Conservation (phyloP, 1,139 yeast species). For the Hansenula sp. region DNA sequence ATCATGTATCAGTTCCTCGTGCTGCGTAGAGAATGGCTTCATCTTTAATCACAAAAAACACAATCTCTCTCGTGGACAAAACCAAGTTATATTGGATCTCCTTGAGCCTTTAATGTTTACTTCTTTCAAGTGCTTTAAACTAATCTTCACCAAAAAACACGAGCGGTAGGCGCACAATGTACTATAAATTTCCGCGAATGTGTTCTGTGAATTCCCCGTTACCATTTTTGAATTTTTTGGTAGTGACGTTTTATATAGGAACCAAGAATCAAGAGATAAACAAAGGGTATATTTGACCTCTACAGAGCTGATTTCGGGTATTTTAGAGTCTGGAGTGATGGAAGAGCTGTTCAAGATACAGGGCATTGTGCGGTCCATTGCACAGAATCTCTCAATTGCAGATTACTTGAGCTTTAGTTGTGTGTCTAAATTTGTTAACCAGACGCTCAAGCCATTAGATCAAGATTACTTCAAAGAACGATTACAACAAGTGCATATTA, state of each 20-base stretch:
- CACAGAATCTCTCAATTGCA: slow-evolving; percentile 8
- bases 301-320: background rate
- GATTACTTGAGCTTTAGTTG: slow-evolving; percentile 10
- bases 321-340: background rate
- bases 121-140: no score
- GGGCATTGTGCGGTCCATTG: slow-evolving; percentile 7
- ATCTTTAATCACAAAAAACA: slow-evolving; percentile 19
- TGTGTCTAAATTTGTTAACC: slow-evolving; percentile 4
- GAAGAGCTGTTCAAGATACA: background rate
- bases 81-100: no score
- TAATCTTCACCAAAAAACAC: no score
- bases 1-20: slow-evolving; percentile 87
- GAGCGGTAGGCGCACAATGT: no score
- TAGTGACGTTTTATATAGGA: no score
- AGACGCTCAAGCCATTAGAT: slow-evolving; percentile 5
- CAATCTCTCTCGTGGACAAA: no score
- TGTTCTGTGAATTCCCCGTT: background rate
- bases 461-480: slow-evolving; percentile 11
- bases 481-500: slow-evolving; percentile 9
- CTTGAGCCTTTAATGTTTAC: no score
- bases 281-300: background rate
- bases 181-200: background rate
- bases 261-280: background rate
- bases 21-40: slow-evolving; percentile 81
- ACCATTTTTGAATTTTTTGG: no score